These are phyloP conservation scores for Metschnikowia cerradonensis DNA, from an alignment of 805 yeast genomes.

Conservation along the genomic window DNA sequence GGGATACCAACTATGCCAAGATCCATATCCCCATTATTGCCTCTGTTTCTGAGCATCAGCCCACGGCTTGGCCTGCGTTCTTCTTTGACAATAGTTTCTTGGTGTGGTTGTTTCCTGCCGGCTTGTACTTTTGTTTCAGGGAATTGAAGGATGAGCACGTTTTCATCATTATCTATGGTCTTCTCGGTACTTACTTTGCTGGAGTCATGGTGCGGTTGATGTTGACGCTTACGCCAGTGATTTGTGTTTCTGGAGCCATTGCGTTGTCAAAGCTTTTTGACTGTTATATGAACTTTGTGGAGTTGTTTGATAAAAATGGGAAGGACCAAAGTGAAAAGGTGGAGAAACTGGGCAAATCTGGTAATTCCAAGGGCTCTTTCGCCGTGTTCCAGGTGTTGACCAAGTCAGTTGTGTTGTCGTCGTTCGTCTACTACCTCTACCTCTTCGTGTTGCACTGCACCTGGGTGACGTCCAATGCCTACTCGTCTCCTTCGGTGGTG, in stretches of 20 bases:
- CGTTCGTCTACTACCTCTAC: conserved; percentile 70
- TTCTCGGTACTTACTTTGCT: conserved; percentile 94
- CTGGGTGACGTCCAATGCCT: conserved; percentile 94
- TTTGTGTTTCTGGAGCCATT: conserved; percentile 89
- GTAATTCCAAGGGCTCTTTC: conserved; percentile 5
- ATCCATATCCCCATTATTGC: conserved; percentile 98
- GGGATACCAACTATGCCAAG: conserved; percentile 98
- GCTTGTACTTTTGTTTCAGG: conserved; percentile 84
- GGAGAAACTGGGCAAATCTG: conserved; percentile 2
- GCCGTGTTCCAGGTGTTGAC: conserved; percentile 44
- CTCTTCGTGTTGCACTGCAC: conserved; percentile 92
- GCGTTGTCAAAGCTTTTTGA: conserved; percentile 83
- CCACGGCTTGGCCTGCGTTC: conserved; percentile 99
- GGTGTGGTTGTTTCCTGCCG: conserved; percentile 98
- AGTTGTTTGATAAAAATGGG: conserved; percentile 20
- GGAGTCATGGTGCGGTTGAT: conserved; percentile 99
- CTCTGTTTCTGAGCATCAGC: conserved; percentile 98
- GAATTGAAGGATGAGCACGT: conserved; percentile 90
- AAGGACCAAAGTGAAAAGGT: neutral
- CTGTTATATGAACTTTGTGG: conserved; percentile 66
- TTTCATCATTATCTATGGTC: conserved; percentile 85
- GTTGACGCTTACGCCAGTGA: conserved; percentile 93
- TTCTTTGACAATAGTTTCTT: conserved; percentile 90
- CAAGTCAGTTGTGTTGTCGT: conserved; percentile 55
- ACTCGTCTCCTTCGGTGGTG: conserved; percentile 97